These are phyloP conservation scores for Alternaria brassicicola DNA, from an alignment of 2,329 filamentous ascomycete species.

Conservation along the genomic window DNA sequence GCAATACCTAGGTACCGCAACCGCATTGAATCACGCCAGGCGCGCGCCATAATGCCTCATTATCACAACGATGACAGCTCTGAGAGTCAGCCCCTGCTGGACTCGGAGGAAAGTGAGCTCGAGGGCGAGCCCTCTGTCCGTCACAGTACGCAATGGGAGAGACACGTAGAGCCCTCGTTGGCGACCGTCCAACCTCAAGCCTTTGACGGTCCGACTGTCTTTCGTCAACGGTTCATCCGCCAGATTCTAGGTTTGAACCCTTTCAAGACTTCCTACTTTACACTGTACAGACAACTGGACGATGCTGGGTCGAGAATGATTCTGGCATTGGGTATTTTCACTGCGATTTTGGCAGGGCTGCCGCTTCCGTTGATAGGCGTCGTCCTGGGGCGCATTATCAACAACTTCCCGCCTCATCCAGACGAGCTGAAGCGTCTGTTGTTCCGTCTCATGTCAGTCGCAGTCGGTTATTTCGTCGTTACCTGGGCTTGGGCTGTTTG, in stretches of 20 bases:
- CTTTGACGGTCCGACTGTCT: conserved; percentile 35
- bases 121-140: conserved; percentile 23
- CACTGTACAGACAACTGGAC: conserved; percentile 55
- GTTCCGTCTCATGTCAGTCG: conserved; percentile 53
- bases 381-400: conserved; percentile 58
- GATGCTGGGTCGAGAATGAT: conserved; percentile 48
- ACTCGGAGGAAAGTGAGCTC: conserved; percentile 27
- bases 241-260: conserved; percentile 53
- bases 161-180: conserved; percentile 44
- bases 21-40: conserved; percentile 6
- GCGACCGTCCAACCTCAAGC: conserved; percentile 45
- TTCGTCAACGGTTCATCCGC: conserved; percentile 43
- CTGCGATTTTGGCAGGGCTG: conserved; percentile 61
- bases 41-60: conserved; percentile 10
- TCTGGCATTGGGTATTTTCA: conserved; percentile 42
- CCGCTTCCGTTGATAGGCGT: conserved; percentile 69
- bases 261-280: conserved; percentile 57
- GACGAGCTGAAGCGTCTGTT: conserved; percentile 52
- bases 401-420: conserved; percentile 56
- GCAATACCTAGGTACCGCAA: background rate
- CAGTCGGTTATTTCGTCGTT: conserved; percentile 56
- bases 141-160: conserved; percentile 39
- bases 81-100: conserved; percentile 27
- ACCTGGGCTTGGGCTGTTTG: conserved; percentile 58
- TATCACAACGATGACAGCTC: conserved; percentile 22